phyloP scores from a whole-genome alignment of 768 basidiomycete species.

The Calocera cornea region DNA sequence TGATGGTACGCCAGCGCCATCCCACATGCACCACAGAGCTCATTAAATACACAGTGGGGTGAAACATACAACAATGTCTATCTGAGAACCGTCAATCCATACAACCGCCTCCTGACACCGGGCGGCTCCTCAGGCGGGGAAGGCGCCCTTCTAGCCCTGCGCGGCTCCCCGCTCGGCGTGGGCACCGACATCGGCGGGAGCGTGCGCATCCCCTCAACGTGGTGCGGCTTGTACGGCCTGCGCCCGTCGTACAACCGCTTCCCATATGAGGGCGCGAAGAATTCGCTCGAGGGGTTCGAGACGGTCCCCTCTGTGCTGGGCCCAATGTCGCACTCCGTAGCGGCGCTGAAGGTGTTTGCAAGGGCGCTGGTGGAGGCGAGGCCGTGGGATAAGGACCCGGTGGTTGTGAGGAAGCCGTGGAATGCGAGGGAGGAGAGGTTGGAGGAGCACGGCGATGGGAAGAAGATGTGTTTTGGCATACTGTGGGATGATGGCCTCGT shows the following conservation, averaged over 20 bases:
- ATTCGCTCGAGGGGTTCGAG: conserved; percentile 10
- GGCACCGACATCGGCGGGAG: conserved; percentile 18
- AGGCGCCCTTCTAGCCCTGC: conserved; percentile 19
- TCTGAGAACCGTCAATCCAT: conserved; percentile 20
- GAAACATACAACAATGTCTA: conserved; percentile 20
- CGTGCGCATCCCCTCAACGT: conserved; percentile 21
- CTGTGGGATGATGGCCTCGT: conserved; percentile 13
- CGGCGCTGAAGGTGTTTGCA: conserved; percentile 19
- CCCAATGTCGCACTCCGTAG: conserved; percentile 12
- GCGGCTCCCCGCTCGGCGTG: conserved; percentile 18
- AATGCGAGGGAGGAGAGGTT: conserved; percentile 13
- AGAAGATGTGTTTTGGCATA: conserved; percentile 17
- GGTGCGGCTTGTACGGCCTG: conserved; percentile 15
- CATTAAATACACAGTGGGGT: conserved; percentile 5
- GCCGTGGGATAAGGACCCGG: conserved; percentile 20
- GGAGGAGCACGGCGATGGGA: conserved; percentile 11
- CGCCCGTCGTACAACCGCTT: conserved; percentile 9
- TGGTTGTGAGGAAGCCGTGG: conserved; percentile 11
- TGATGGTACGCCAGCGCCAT: conserved; percentile 10
- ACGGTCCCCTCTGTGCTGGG: conserved; percentile 6
- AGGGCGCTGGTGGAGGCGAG: conserved; percentile 17
- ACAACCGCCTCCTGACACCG: conserved; percentile 18
- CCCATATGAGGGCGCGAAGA: conserved; percentile 9
- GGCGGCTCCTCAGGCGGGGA: conserved; percentile 22
- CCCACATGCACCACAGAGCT: neutral